Percentiles rank a stretch among this genome's conserved stretches.
These are phyloP conservation scores for Daldinia sp. DNA, from an alignment of 2,329 filamentous ascomycete species.

Conservation along the genomic window DNA sequence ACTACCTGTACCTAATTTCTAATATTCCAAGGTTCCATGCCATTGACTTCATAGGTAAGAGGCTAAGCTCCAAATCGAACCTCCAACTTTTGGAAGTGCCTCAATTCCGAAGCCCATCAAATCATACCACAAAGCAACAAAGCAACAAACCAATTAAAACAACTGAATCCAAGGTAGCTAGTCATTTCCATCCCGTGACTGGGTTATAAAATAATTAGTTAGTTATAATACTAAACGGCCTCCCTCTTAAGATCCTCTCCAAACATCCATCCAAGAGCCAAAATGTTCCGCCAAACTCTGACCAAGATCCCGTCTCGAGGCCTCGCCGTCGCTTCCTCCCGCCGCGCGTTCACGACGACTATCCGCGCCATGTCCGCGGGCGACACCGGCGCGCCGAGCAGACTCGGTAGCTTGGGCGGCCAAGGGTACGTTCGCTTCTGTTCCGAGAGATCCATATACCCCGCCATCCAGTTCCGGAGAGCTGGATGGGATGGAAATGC, in stretches of 20 bases:
- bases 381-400: conserved; percentile 70
- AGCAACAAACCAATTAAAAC: conserved; percentile 27
- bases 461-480: background rate
- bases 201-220: background rate
- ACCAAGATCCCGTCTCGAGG: conserved; percentile 63
- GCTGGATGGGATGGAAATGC: background rate
- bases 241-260: conserved; percentile 9
- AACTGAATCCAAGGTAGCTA: conserved; percentile 7
- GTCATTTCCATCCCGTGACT: conserved; percentile 10
- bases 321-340: conserved; percentile 59
- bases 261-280: conserved; percentile 40
- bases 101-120: conserved; percentile 27
- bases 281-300: conserved; percentile 74
- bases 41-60: conserved; percentile 4
- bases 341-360: conserved; percentile 70
- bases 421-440: conserved; percentile 55
- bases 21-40: background rate
- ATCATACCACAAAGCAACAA: conserved; percentile 12
- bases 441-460: background rate
- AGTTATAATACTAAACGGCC: background rate
- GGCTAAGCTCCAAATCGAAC: conserved; percentile 17
- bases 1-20: too few relatives aligned
- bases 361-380: conserved; percentile 72
- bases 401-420: conserved; percentile 61
- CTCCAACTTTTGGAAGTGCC: conserved; percentile 28